phyloP scores from a whole-genome alignment of 176 grass and related monocot species.

The Musa schizocarpa region DNA sequence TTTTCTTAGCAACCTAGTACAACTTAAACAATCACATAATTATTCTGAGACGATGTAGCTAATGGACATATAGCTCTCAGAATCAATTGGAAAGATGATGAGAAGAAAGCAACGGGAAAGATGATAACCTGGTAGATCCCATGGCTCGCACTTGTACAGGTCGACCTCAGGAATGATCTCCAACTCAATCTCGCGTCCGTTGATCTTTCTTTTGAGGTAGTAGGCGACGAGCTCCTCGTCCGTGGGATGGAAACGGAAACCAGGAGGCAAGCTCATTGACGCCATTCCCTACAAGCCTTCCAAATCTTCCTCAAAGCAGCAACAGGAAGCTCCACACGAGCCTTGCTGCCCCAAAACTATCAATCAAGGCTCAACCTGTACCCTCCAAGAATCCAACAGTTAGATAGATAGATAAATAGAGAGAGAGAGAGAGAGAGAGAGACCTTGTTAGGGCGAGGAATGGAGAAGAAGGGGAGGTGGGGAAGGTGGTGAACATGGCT shows the following conservation, averaged over 20 bases:
- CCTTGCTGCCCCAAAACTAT: not conserved
- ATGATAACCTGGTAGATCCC: conserved; percentile 8
- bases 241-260: conserved; percentile 12
- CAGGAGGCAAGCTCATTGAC: not conserved
- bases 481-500: too few relatives aligned
- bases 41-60: too few relatives aligned
- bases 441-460: too few relatives aligned
- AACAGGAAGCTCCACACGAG: too few relatives aligned
- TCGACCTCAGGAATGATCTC: conserved; percentile 18
- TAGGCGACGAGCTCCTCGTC: conserved; percentile 9
- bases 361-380: not conserved
- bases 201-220: conserved; percentile 16
- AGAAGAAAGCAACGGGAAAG: too few relatives aligned
- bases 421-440: too few relatives aligned
- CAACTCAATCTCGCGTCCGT: conserved; percentile 4
- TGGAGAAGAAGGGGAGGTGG: too few relatives aligned
- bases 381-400: not conserved
- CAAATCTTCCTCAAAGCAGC: not conserved
- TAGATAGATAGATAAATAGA: not conserved
- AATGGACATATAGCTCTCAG: too few relatives aligned
- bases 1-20: too few relatives aligned
- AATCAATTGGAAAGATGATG: too few relatives aligned
- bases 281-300: not conserved
- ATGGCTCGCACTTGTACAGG: conserved; percentile 17
- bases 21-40: too few relatives aligned